Conservation (phyloP, 495 filamentous ascomycete species). For the Hyphodiscus hymeniophilus region DNA sequence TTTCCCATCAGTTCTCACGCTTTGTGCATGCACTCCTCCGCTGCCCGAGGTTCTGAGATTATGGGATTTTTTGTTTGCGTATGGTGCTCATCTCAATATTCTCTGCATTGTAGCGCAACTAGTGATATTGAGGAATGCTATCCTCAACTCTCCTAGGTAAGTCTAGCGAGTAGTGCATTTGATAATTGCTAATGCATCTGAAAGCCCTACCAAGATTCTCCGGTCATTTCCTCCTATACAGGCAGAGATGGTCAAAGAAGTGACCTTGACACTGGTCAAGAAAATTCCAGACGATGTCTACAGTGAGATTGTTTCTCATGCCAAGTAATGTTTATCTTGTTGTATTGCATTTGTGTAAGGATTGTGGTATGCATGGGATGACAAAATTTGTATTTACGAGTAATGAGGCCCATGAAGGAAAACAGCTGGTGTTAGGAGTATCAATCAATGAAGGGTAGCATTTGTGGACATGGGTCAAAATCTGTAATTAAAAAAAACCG, state of each 20-base stretch:
- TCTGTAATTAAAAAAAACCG: no score
- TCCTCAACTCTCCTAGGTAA: slow-evolving; percentile 77
- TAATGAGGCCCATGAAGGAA: no score
- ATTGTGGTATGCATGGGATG: not conserved
- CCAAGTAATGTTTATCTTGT: slow-evolving; percentile 51
- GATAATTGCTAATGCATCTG: slow-evolving; percentile 2
- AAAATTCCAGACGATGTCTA: slow-evolving; percentile 89
- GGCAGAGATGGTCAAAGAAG: slow-evolving; percentile 68
- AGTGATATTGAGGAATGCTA: slow-evolving; percentile 73
- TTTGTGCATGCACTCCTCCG: slow-evolving; percentile 95
- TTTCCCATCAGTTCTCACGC: slow-evolving; percentile 91
- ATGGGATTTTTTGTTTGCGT: slow-evolving; percentile 99
- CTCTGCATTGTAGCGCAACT: slow-evolving; percentile 97
- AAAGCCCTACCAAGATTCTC: slow-evolving; percentile 85
- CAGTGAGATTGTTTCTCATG: slow-evolving; percentile 78
- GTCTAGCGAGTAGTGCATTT: slow-evolving; percentile 20
- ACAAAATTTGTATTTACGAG: no score
- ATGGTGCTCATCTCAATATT: slow-evolving; percentile 89
- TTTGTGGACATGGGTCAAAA: no score
- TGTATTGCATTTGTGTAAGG: not conserved
- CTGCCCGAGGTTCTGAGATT: slow-evolving; percentile 86
- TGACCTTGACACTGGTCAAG: slow-evolving; percentile 69
- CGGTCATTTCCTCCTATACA: slow-evolving; percentile 82
- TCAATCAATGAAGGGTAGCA: no score
- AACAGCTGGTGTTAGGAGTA: no score